A percentile compares a stretch with the other conserved stretches of the same genome.
phyloP scores from a whole-genome alignment of 2,329 filamentous ascomycete genomes.

The Camillea tinctor region DNA sequence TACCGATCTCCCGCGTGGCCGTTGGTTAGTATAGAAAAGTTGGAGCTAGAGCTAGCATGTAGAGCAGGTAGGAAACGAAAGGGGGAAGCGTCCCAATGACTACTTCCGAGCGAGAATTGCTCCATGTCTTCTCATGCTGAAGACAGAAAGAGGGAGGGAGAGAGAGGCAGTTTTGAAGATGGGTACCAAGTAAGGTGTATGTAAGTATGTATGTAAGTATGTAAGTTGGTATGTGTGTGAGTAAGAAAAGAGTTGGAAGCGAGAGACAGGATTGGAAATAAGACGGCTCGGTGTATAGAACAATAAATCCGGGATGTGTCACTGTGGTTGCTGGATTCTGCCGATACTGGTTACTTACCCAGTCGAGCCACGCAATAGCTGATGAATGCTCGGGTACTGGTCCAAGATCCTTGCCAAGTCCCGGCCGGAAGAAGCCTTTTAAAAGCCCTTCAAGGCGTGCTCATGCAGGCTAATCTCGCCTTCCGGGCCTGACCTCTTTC shows the following conservation, averaged over 20 bases:
- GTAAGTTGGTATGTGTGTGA: not conserved
- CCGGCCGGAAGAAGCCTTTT: not conserved
- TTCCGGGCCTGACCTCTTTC: not conserved
- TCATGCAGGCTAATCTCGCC: not conserved
- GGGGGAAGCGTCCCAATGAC: not conserved
- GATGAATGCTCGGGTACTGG: not conserved
- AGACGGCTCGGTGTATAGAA: not conserved
- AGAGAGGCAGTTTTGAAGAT: not conserved
- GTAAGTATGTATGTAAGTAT: too few species aligned
- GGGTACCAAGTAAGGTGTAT: too few species aligned
- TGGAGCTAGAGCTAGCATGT: not conserved
- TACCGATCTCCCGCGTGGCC: not conserved
- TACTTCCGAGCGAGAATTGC: not conserved
- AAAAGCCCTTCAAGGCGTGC: not conserved
- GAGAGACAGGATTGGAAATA: not conserved
- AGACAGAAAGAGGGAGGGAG: too few species aligned
- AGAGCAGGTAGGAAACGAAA: not conserved
- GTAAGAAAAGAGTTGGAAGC: not conserved
- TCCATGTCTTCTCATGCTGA: not conserved
- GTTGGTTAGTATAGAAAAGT: not conserved
- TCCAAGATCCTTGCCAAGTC: not conserved
- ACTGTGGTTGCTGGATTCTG: not conserved
- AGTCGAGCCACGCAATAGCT: not conserved
- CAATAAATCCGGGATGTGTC: not conserved
- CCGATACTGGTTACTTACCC: not conserved